Conservation (phyloP, 106 monocot species). For the Vanilla planifolia region DNA sequence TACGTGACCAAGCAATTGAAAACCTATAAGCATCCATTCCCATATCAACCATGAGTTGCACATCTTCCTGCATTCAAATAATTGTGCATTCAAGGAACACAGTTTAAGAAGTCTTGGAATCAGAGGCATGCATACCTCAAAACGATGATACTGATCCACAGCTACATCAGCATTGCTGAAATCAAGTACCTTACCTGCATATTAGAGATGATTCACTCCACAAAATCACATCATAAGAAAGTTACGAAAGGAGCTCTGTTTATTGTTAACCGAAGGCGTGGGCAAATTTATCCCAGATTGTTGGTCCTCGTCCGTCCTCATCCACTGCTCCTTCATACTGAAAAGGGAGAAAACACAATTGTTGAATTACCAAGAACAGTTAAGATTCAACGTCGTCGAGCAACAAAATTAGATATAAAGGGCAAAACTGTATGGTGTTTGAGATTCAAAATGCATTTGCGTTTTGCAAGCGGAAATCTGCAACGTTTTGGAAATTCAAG, state of each 20-base stretch:
- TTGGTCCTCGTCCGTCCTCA: conserved; percentile 47
- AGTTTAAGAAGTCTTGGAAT: background rate
- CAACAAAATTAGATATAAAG: no score
- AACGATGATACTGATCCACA: conserved; percentile 83
- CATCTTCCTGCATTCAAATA: conserved; percentile 67
- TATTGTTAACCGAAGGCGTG: conserved; percentile 52
- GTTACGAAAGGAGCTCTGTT: background rate
- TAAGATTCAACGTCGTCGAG: no score
- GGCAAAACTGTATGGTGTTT: no score
- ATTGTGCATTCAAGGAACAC: background rate
- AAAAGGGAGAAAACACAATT: background rate
- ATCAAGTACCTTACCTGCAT: conserved; percentile 77
- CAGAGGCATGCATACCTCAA: conserved; percentile 23
- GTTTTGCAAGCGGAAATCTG: no score
- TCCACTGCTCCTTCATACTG: conserved; percentile 77
- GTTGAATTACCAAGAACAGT: no score
- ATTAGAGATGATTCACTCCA: background rate
- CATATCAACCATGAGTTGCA: conserved; percentile 85
- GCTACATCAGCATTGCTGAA: conserved; percentile 94
- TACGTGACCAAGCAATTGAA: conserved; percentile 88
- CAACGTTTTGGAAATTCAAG: no score
- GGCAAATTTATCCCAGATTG: conserved; percentile 63
- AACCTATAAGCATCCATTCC: conserved; percentile 97
- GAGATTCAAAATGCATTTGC: no score
- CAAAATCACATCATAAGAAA: background rate